A percentile compares a stretch with the other conserved stretches of the same genome.
Evolutionary conservation across 2,329 filamentous ascomycete genomes (phyloP).

Genomic region (Colletotrichum eremochloae): DNA sequence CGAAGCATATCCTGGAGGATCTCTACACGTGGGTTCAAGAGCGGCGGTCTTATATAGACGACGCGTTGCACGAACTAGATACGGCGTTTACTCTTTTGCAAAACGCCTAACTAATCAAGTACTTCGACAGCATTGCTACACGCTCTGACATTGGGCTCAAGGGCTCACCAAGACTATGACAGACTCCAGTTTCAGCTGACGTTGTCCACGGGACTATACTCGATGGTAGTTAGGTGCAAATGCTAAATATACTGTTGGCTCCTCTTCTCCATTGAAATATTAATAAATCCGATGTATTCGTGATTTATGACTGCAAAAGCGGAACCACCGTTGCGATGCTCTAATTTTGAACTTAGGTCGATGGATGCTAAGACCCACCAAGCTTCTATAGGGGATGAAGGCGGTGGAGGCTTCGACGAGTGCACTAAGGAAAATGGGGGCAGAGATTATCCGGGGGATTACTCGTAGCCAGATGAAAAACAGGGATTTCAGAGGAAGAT

Average conservation of each 20-base stretch:
- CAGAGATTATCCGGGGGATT: background rate
- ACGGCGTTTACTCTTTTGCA: constrained; percentile 11
- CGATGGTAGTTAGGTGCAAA: background rate
- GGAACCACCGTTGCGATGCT: background rate
- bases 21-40: constrained; percentile 17
- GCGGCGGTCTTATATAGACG: constrained; percentile 12
- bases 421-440: background rate
- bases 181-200: background rate
- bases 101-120: background rate
- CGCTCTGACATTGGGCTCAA: background rate
- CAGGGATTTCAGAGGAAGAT: background rate
- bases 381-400: background rate
- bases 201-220: background rate
- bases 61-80: constrained; percentile 1
- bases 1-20: background rate
- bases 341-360: background rate
- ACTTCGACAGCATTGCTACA: too few relatives aligned
- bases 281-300: background rate
- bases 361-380: background rate
- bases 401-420: background rate
- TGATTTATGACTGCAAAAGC: background rate
- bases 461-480: background rate
- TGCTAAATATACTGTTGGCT: background rate
- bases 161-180: background rate
- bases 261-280: background rate